These are phyloP conservation scores for Botrytis byssoidea DNA, from an alignment of 2,329 filamentous ascomycete genomes.

Conservation along the genomic window DNA sequence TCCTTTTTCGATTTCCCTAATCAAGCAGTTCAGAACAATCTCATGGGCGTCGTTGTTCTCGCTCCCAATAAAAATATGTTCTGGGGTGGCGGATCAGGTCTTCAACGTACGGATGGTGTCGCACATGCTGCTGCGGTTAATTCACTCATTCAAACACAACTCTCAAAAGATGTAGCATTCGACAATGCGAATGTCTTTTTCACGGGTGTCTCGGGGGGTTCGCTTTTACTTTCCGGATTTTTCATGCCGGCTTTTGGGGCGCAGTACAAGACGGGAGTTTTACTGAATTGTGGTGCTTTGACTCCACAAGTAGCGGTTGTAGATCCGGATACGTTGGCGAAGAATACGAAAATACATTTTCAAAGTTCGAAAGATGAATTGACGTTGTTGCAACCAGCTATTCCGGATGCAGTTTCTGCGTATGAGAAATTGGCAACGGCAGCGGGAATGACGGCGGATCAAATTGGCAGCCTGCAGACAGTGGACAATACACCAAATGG, in stretches of 20 bases:
- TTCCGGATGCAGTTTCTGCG: constrained; percentile 50
- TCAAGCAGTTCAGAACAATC: constrained; percentile 71
- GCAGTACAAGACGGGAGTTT: constrained; percentile 45
- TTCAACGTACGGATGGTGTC: constrained; percentile 54
- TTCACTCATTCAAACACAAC: constrained; percentile 49
- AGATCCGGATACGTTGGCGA: constrained; percentile 44
- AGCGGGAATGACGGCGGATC: constrained; percentile 45
- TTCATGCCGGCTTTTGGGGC: constrained; percentile 52
- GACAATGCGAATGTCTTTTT: constrained; percentile 54
- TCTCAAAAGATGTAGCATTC: constrained; percentile 55
- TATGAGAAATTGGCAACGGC: constrained; percentile 50
- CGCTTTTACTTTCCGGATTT: constrained; percentile 54
- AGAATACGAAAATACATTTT: constrained; percentile 53
- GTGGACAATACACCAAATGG: constrained; percentile 55
- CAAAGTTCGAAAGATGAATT: constrained; percentile 56
- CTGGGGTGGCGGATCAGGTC: constrained; percentile 55
- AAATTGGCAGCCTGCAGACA: constrained; percentile 54
- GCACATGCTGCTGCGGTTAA: constrained; percentile 56
- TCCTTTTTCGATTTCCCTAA: constrained; percentile 76
- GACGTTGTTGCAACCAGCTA: constrained; percentile 45
- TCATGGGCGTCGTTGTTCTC: constrained; percentile 73
- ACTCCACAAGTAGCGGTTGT: constrained; percentile 52
- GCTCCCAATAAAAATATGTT: constrained; percentile 55
- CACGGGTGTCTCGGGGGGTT: constrained; percentile 56
- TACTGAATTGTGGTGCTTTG: constrained; percentile 56